A percentile compares a stretch with the other conserved stretches of the same genome.
These are phyloP conservation scores for Blastocystis hominis DNA, from an alignment of 352 stramenopile genomes.

Conservation along the genomic window DNA sequence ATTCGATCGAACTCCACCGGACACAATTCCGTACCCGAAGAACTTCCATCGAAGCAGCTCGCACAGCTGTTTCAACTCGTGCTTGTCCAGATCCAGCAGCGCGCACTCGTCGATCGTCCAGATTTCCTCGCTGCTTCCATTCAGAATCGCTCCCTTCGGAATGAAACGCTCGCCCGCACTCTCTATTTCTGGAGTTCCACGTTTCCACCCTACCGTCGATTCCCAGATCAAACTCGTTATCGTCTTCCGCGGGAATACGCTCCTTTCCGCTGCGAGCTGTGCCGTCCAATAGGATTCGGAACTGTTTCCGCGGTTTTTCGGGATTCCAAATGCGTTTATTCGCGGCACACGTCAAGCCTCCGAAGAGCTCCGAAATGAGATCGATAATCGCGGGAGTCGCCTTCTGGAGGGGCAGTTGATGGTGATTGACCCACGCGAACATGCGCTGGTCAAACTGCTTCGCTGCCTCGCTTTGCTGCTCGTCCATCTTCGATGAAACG, in stretches of 20 bases:
- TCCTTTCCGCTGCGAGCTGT: background rate
- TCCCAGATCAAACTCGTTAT: background rate
- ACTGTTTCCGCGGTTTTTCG: background rate
- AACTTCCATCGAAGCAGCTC: constrained; percentile 19
- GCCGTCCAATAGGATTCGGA: background rate
- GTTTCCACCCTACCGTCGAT: background rate
- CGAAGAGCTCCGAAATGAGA: background rate
- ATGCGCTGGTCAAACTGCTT: background rate
- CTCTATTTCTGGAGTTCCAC: background rate
- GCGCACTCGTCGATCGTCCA: background rate
- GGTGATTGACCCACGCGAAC: constrained; percentile 6
- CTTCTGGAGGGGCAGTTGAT: background rate
- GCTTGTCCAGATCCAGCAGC: background rate
- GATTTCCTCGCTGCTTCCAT: background rate
- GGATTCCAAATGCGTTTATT: constrained; percentile 7
- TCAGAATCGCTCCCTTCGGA: background rate
- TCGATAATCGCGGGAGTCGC: background rate
- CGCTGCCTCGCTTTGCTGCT: background rate
- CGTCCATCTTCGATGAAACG: background rate
- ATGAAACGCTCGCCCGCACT: background rate
- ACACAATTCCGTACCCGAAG: background rate
- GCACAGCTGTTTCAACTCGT: constrained; percentile 9
- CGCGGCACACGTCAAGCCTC: background rate
- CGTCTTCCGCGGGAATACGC: background rate
- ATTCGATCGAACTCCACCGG: background rate